A percentile compares a stretch with the other conserved stretches of the same genome.
These are phyloP conservation scores for Xylaria sp. DNA, from an alignment of 495 filamentous ascomycete species.

Conservation along the genomic window DNA sequence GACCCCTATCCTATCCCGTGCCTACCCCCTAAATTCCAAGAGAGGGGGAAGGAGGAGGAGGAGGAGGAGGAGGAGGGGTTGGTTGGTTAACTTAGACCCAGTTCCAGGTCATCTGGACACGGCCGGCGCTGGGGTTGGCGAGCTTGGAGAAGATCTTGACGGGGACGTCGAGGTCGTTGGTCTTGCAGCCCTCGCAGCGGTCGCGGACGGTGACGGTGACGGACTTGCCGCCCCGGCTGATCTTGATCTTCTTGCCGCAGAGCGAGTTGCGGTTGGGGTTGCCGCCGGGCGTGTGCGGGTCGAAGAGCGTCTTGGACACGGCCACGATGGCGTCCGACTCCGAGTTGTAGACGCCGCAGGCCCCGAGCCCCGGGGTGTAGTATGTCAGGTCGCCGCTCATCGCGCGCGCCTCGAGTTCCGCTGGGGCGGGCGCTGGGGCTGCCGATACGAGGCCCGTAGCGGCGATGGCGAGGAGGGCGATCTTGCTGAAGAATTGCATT, in stretches of 20 bases:
- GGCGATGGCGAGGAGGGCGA: constrained; percentile 36
- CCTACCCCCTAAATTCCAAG: no score
- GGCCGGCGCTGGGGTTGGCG: constrained; percentile 26
- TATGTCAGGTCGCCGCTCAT: constrained; percentile 50
- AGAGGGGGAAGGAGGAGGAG: no score
- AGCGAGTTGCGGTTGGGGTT: constrained; percentile 44
- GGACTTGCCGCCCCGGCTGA: constrained; percentile 29
- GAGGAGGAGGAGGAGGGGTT: no score
- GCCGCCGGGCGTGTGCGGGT: constrained; percentile 52
- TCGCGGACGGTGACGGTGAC: constrained; percentile 38
- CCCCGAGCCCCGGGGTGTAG: constrained; percentile 50
- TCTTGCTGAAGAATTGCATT: constrained; percentile 28
- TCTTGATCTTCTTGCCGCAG: constrained; percentile 35
- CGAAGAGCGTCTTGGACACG: constrained; percentile 56
- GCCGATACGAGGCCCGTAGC: constrained; percentile 41
- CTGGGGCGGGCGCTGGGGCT: constrained; percentile 16
- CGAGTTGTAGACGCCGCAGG: constrained; percentile 48
- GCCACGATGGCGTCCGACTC: constrained; percentile 50
- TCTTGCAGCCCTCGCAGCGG: constrained; percentile 35
- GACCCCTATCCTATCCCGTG: background rate
- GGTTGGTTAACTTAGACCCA: constrained; percentile 27
- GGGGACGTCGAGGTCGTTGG: constrained; percentile 61
- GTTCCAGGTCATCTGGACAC: constrained; percentile 41
- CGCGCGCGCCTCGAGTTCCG: constrained; percentile 23
- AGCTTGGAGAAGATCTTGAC: constrained; percentile 60